phyloP scores from a whole-genome alignment of 345 rosid genomes.

The Hibiscus trionum region DNA sequence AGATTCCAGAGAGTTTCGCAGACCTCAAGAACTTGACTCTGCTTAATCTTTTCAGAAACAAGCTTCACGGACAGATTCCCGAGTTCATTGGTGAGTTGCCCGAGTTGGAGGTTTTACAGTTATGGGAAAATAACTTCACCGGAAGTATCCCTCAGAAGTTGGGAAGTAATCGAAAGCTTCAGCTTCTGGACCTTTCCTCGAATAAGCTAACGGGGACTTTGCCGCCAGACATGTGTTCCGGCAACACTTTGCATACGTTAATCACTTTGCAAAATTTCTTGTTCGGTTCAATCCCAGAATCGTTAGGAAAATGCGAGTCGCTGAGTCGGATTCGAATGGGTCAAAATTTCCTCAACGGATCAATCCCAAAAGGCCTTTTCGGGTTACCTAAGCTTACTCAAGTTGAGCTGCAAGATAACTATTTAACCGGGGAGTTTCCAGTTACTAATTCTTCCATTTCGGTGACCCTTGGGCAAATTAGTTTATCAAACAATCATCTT shows the following conservation, averaged over 20 bases:
- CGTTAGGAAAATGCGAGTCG: slow-evolving; percentile 64
- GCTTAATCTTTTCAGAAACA: slow-evolving; percentile 74
- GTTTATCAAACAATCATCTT: slow-evolving; percentile 68
- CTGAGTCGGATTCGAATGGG: slow-evolving; percentile 83
- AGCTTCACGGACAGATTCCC: slow-evolving; percentile 72
- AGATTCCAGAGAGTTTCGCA: slow-evolving; percentile 55
- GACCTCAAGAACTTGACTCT: slow-evolving; percentile 63
- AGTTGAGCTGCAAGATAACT: slow-evolving; percentile 74
- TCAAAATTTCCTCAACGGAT: slow-evolving; percentile 72
- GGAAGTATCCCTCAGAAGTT: slow-evolving; percentile 57
- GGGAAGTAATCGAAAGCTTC: slow-evolving; percentile 55
- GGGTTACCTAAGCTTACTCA: slow-evolving; percentile 64
- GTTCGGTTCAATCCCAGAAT: slow-evolving; percentile 70
- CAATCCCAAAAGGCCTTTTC: slow-evolving; percentile 70
- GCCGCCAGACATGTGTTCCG: slow-evolving; percentile 69
- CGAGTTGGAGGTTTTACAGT: slow-evolving; percentile 66
- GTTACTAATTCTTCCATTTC: slow-evolving; percentile 35
- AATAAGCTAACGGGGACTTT: slow-evolving; percentile 75
- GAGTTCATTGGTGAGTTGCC: slow-evolving; percentile 72
- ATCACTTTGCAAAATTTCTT: slow-evolving; percentile 66
- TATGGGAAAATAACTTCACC: slow-evolving; percentile 94
- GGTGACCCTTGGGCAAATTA: slow-evolving; percentile 59
- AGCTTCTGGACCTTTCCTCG: slow-evolving; percentile 62
- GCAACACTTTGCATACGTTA: slow-evolving; percentile 54
- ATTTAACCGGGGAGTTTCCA: slow-evolving; percentile 58